Percentiles rank a stretch among this genome's conserved stretches.
These are phyloP conservation scores for Sextonia rubra DNA, from an alignment of 164 flowering plant species.

Conservation along the genomic window DNA sequence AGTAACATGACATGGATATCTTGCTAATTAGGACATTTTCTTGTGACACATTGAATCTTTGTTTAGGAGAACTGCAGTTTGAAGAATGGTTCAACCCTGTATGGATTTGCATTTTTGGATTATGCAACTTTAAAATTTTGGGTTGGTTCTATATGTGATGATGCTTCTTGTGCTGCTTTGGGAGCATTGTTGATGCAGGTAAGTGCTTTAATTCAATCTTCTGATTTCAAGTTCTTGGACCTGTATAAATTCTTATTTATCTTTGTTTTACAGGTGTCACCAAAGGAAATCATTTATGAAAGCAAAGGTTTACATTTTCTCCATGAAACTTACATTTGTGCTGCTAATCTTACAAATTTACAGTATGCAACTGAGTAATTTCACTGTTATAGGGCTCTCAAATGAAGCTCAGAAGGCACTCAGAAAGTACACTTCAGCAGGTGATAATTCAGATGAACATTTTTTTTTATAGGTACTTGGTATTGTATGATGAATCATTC, in stretches of 20 bases:
- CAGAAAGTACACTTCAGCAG: constrained; percentile 64
- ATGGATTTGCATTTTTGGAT: constrained; percentile 96
- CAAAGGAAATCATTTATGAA: constrained; percentile 82
- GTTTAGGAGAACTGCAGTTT: constrained; percentile 1
- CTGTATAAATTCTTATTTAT: constrained; percentile 4
- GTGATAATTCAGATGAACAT: constrained; percentile 20
- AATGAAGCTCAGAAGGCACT: constrained; percentile 79
- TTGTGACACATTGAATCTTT: constrained; percentile 1
- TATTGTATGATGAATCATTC: neutral
- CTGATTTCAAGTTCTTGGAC: neutral
- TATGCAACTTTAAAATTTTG: constrained; percentile 83
- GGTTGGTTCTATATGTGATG: constrained; percentile 87
- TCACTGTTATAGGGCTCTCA: constrained; percentile 61
- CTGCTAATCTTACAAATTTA: neutral
- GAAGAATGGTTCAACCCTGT: constrained; percentile 28
- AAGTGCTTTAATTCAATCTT: constrained; percentile 18
- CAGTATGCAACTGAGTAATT: neutral
- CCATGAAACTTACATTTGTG: neutral
- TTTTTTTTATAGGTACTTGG: neutral
- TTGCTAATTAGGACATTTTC: neutral
- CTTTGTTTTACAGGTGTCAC: constrained; percentile 55
- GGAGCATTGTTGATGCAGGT: constrained; percentile 95
- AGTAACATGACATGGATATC: too few relatives aligned
- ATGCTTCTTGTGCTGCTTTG: constrained; percentile 79
- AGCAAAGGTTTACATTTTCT: constrained; percentile 44